Base-by-base conservation (phyloP, 2,329 filamentous ascomycete genomes). In the Fusarium lateritium region DNA sequence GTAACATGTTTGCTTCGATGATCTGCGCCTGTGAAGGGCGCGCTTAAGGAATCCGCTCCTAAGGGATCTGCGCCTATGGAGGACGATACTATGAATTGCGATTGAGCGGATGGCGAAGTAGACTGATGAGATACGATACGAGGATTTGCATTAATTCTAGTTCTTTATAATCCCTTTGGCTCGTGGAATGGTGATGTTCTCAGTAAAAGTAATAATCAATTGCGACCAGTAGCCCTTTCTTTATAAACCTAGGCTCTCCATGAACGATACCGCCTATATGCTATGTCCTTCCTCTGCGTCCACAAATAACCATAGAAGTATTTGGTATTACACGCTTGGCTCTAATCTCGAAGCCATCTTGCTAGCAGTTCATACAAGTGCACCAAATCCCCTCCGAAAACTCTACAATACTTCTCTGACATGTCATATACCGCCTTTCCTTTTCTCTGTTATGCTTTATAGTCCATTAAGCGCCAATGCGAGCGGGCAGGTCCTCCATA, bases 401-500 rank as follows among this genome's bases (percentile, higher is more conserved):
- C 11, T 56, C 49, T 67, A 55, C 40, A 40, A 34, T 28, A 39
- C 36, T 33, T 26, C 45, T 42, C n/a, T 40, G 28, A 34, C 34
- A 22, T 21, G 17, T 24, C n/a, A 17, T 38, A 33, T 17, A 43
- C 19, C 17, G 10, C 38, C 19, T n/a, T 17, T 42, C 21, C 33
- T 15, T 24, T 31, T 46, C 36, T 38, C 21, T 7, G 26, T 39
- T 26, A 6, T 43, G 7, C 34, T 44, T 45, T 19, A 22, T 51
- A 38, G 11, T 24, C 34, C 21, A 44, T 61, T 56, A 73, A 36
- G 44, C 56, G 28, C 40, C 17, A n/a, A 76, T 44, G 14, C 73
- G 73, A n/a, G 78, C 77, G 7, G 81, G 81, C 40, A 83, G 69
- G 58, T 83, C 81, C 54, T 82, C 80, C 81, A 83, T 82, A 43